phyloP scores from a whole-genome alignment of 805 yeast genomes.

The Saccharomycopsis microspora region DNA sequence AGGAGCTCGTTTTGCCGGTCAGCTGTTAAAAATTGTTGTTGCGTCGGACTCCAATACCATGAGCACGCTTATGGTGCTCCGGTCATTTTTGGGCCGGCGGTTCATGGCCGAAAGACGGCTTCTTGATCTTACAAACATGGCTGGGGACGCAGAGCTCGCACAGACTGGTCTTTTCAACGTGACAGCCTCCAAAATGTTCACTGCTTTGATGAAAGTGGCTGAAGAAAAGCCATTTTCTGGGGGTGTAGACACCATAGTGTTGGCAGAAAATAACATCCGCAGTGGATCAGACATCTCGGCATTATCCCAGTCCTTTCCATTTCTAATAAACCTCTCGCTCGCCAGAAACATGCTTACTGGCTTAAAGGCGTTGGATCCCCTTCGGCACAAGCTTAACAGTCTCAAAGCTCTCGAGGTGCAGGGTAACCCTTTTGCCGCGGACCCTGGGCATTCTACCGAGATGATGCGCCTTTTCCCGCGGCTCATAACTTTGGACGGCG shows the following conservation, averaged over 20 bases:
- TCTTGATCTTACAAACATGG: conserved; percentile 57
- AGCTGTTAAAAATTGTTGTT: conserved; percentile 42
- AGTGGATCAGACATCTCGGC: conserved; percentile 32
- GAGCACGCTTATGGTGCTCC: conserved; percentile 51
- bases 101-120: conserved; percentile 55
- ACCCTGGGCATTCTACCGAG: conserved; percentile 42
- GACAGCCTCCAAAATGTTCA: conserved; percentile 72
- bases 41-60: conserved; percentile 20
- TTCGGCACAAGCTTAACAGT: conserved; percentile 64
- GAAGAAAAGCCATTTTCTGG: conserved; percentile 30
- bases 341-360: conserved; percentile 60
- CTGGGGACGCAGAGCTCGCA: conserved; percentile 48
- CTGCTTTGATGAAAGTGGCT: conserved; percentile 81
- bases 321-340: conserved; percentile 66
- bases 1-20: conserved; percentile 80
- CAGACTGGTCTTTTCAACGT: conserved; percentile 56
- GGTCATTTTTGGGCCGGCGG: conserved; percentile 48
- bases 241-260: conserved; percentile 55
- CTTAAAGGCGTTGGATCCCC: conserved; percentile 50
- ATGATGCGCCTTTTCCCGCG: conserved; percentile 70
- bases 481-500: conserved; percentile 68
- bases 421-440: conserved; percentile 60
- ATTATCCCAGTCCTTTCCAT: conserved; percentile 65
- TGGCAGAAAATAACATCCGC: conserved; percentile 51
- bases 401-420: conserved; percentile 68